Conservation (phyloP, 1,284 basidiomycete species). For the Sanguinoderma infundibulare region DNA sequence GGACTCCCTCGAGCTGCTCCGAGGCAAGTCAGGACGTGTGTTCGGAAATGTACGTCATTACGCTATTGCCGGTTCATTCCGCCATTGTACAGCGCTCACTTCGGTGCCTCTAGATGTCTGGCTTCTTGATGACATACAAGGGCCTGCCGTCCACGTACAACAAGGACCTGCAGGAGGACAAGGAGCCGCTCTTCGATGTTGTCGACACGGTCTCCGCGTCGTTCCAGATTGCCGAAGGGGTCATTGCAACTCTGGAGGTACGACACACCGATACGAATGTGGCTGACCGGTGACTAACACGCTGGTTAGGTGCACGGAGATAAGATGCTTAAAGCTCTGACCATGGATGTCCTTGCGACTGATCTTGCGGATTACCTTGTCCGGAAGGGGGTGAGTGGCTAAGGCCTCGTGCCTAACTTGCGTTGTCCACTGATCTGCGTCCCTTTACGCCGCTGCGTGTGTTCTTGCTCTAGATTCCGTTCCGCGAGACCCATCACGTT, state of each 20-base stretch:
- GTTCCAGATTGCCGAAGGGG: constrained; percentile 93
- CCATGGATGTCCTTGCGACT: constrained; percentile 97
- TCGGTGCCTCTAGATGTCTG: constrained; percentile 76
- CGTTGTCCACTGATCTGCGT: constrained; percentile 1
- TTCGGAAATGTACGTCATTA: constrained; percentile 83
- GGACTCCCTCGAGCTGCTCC: constrained; percentile 92
- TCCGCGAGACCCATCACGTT: constrained; percentile 98
- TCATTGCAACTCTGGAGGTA: constrained; percentile 88
- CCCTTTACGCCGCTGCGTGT: constrained; percentile 3
- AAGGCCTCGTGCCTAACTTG: too few species aligned
- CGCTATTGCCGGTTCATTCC: not conserved
- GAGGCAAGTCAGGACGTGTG: constrained; percentile 93
- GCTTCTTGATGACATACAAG: constrained; percentile 97
- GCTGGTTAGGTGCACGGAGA: constrained; percentile 78
- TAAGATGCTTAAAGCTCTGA: constrained; percentile 90
- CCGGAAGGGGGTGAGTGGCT: constrained; percentile 85
- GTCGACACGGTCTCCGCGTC: constrained; percentile 92
- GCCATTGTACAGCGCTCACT: not conserved
- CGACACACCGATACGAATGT: constrained; percentile 22
- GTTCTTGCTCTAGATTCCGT: constrained; percentile 66
- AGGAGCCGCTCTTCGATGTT: constrained; percentile 95
- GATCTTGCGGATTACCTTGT: constrained; percentile 98
- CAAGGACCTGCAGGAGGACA: constrained; percentile 99
- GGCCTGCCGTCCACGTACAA: constrained; percentile 98
- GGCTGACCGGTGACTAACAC: constrained; percentile 7